Evolutionary conservation across 768 basidiomycete species (phyloP).

Genomic region (Royoungia palumana): DNA sequence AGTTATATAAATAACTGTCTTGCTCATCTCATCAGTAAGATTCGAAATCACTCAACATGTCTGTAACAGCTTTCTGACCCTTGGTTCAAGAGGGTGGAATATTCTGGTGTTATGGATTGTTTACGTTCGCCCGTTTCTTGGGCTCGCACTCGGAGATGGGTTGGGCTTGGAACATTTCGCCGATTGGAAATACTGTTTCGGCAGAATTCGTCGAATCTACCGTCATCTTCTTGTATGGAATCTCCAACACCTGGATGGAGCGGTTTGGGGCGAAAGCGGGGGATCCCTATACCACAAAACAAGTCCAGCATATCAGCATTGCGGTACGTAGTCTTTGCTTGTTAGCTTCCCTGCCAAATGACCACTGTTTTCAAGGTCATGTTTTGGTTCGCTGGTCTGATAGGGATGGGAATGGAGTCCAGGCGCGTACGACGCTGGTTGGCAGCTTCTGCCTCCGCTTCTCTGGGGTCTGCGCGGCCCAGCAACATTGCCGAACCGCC

Average conservation of each 20-base stretch:
- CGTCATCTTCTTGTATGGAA: slow-evolving; percentile 85
- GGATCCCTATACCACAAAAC: slow-evolving; percentile 84
- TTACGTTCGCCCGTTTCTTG: slow-evolving; percentile 92
- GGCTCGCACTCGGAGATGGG: slow-evolving; percentile 83
- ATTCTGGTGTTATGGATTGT: slow-evolving; percentile 88
- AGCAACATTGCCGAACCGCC: slow-evolving; percentile 57
- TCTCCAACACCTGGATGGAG: slow-evolving; percentile 97
- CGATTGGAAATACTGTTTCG: slow-evolving; percentile 46
- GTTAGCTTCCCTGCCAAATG: not conserved
- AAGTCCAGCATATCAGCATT: slow-evolving; percentile 92
- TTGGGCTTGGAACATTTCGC: slow-evolving; percentile 92
- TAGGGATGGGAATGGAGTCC: slow-evolving; percentile 89
- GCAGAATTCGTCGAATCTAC: slow-evolving; percentile 77
- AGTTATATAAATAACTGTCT: slow-evolving; percentile 78
- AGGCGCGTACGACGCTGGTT: slow-evolving; percentile 70
- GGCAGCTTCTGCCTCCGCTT: slow-evolving; percentile 50
- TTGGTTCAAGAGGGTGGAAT: slow-evolving; percentile 70
- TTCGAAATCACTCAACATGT: not conserved
- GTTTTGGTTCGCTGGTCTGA: slow-evolving; percentile 92
- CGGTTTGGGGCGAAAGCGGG: slow-evolving; percentile 80
- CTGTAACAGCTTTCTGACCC: not conserved
- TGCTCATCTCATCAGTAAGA: slow-evolving; percentile 88
- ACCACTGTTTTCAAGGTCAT: slow-evolving; percentile 49
- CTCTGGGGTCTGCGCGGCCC: slow-evolving; percentile 22
- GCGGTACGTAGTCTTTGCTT: slow-evolving; percentile 52